A percentile compares a stretch with the other conserved stretches of the same genome.
Evolutionary conservation across 2,329 filamentous ascomycete genomes (phyloP).

Genomic region (Alternaria sp.): DNA sequence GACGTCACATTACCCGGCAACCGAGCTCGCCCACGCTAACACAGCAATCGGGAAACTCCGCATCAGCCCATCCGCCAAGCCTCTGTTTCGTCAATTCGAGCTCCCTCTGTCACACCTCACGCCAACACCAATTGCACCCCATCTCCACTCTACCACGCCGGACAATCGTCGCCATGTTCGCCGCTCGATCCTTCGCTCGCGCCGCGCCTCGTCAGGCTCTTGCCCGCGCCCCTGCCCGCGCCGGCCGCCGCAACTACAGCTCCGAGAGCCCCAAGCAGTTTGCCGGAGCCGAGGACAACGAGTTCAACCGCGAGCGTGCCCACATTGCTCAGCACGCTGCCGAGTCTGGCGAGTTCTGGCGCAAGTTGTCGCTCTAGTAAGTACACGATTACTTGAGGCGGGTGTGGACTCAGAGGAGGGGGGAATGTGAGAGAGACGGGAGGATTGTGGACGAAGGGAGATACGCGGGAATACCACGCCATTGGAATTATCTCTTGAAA

Average conservation of each 20-base stretch:
- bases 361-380: conserved; percentile 96
- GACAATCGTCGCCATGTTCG: conserved; percentile 41
- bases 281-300: conserved; percentile 76
- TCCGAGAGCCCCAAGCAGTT: conserved; percentile 67
- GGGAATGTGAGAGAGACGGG: neutral
- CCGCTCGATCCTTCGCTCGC: conserved; percentile 45
- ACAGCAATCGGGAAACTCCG: conserved; percentile 24
- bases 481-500: conserved; percentile 1
- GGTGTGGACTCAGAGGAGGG: neutral
- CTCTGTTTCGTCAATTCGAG: conserved; percentile 33
- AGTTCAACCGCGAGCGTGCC: conserved; percentile 90
- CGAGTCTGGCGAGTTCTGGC: conserved; percentile 88
- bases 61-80: conserved; percentile 23
- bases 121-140: conserved; percentile 34
- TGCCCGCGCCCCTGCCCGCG: conserved; percentile 66
- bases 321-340: conserved; percentile 91
- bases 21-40: conserved; percentile 31
- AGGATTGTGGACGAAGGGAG: neutral
- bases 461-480: neutral
- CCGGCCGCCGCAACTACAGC: conserved; percentile 74
- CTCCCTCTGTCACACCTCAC: conserved; percentile 30
- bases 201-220: conserved; percentile 66
- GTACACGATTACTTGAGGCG: conserved; percentile 42
- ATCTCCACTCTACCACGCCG: conserved; percentile 45
- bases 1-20: conserved; percentile 34